Evolutionary conservation across 495 filamentous ascomycete genomes (phyloP), one percentile per base, ranked within the genome.

Genomic region (Lophium mytilinum): DNA sequence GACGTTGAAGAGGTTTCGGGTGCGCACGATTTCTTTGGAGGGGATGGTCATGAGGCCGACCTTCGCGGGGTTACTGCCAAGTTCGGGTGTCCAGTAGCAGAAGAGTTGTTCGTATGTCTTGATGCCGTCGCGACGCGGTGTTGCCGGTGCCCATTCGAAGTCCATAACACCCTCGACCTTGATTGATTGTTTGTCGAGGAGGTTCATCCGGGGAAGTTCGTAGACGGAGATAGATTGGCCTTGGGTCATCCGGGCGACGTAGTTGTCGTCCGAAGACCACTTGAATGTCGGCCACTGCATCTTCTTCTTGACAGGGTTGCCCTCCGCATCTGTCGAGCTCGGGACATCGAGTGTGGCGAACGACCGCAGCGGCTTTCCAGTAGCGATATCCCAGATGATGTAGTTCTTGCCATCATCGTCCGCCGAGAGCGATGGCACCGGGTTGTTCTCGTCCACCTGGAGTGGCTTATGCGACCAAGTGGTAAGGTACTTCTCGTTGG

Each of bases 361-460:
- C 0, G 91, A 96, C 35, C 93, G 87, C 36, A 98, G 77, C 33
- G 90, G 86, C 67, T 94, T 95, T 55, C 83, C 82, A 6, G 93
- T 90, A 60, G 86, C 88, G 52, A 97, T 83, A 72, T 98, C 93
- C 93, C 93, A 98, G 65, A 98, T 89, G 65, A 98, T 87, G 68
- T 96, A 96, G 78, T 96, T 95, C 80, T 97, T 96, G 60, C 93
- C 93, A 64, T 98, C 93, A 68, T 98, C 93, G 68, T 96, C 93
- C 57, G 87, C 72, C 7, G 87, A 83, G 35, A 98, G 53, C 15
- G 37, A 47, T 34, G 62, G 74, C 3, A 88, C 72, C 6, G 91
- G 86, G 63, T 90, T 81, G 30, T 88, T 87, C 67, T 97, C 93
- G 39, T 92, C 89, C 34, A 98, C 89, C 57, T 84, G 79, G 62